Evolutionary conservation across 148 eudicot species (phyloP).

Genomic region (Drosera capensis): DNA sequence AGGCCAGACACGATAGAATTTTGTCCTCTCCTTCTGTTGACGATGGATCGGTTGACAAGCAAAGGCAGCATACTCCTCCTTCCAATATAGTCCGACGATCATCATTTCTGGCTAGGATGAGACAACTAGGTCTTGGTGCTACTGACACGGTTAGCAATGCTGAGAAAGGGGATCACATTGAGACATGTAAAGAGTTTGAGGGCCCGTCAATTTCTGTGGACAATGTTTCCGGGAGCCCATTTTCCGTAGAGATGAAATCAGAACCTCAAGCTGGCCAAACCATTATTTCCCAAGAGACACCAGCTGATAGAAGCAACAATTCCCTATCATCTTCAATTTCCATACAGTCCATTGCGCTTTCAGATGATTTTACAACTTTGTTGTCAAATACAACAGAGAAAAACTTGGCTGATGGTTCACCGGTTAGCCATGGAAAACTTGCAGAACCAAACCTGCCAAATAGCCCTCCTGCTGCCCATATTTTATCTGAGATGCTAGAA

Average conservation of each 20-base stretch:
- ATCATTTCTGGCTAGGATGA: constrained; percentile 46
- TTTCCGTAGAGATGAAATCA: constrained; percentile 19
- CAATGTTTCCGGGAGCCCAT: constrained; percentile 9
- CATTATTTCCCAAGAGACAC: constrained; percentile 23
- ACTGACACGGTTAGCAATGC: constrained; percentile 18
- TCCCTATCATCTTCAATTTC: constrained; percentile 64
- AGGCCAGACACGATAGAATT: constrained; percentile 47
- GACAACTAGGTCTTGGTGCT: constrained; percentile 27
- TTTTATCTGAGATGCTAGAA: constrained; percentile 22
- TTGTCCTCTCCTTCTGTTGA: constrained; percentile 31
- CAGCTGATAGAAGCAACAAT: constrained; percentile 50
- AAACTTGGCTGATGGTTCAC: constrained; percentile 19
- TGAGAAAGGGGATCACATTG: constrained; percentile 20
- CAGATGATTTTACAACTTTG: constrained; percentile 52
- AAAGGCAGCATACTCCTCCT: constrained; percentile 74
- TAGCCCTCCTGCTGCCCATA: constrained; percentile 19
- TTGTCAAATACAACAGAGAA: constrained; percentile 18
- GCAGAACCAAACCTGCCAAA: constrained; percentile 19
- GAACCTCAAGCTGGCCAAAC: constrained; percentile 13
- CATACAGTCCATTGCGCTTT: constrained; percentile 64
- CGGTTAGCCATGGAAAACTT: constrained; percentile 17
- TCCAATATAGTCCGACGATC: constrained; percentile 36
- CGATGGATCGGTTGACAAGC: constrained; percentile 38
- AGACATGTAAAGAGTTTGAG: constrained; percentile 24
- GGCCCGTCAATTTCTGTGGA: constrained; percentile 8